phyloP scores from a whole-genome alignment of 2,329 filamentous ascomycete species.

The Pseudogymnoascus sp. region DNA sequence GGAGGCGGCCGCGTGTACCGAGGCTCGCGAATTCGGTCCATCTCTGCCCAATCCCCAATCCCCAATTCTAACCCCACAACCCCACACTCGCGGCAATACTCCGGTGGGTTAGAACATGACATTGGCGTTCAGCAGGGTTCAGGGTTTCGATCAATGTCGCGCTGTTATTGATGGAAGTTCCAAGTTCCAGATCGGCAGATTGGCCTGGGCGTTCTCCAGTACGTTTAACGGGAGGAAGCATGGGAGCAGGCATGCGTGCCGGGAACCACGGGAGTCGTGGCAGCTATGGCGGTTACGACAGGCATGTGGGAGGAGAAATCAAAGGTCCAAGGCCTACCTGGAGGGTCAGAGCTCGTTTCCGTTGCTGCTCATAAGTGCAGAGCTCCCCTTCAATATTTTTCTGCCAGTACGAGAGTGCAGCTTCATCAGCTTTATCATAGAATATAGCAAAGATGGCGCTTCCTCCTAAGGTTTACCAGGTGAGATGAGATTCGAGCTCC shows the following conservation, averaged over 20 bases:
- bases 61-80: not conserved
- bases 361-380: not conserved
- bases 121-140: not conserved
- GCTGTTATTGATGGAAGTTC: not conserved
- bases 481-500: not conserved
- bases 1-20: not conserved
- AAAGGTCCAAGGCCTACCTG: not conserved
- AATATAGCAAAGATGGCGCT: conserved; percentile 31
- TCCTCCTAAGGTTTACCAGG: conserved; percentile 35
- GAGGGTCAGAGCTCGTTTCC: not conserved
- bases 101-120: not conserved
- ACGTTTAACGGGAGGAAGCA: not conserved
- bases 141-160: not conserved
- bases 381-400: not conserved
- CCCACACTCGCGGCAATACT: conserved; percentile 1
- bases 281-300: not conserved
- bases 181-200: not conserved
- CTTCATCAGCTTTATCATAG: not conserved
- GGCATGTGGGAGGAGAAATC: not conserved
- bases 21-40: not conserved
- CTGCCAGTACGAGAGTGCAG: not conserved
- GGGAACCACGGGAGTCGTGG: not conserved
- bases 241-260: not conserved
- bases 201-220: not conserved
- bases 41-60: not conserved